Evolutionary conservation across 164 flowering plant species (phyloP), one percentile per base, ranked within the genome.

Genomic region (Magnolia sinica): DNA sequence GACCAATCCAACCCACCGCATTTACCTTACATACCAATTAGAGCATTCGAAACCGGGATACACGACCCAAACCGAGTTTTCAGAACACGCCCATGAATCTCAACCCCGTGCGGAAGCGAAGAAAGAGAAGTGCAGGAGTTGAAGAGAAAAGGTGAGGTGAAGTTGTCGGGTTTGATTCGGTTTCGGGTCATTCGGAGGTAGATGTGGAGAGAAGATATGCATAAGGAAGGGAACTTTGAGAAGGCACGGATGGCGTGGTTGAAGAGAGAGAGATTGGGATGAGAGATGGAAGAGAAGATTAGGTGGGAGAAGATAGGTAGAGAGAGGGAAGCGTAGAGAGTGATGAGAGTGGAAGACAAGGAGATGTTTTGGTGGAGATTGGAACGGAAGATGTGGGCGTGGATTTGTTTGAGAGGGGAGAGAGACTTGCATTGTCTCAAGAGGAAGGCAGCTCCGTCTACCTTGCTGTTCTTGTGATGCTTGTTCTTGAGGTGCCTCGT

Each of bases 11-110:
- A 37, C 24, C 16, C 66, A 45, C 58, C 49, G 63, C 86, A 84
- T 70, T 81, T 84, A 2, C 80, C 83, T 73, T 84, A 81, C 86
- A 84, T 84, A 63, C 77, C 82, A 16, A 84, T 73, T 76, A 84
- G n/a, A 0, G 84, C 86, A 58, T 84, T 84, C 16, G 73, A 59
- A 37, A 84, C 77, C 1, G 79, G 78, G 20, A 79, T 27, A 59
- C 64, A 64, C 6, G 37, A 22, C 1, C 59, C 23, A 55, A 76
- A 79, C 73, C 84, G 81, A 73, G 71, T 79, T 76, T 72, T 77
- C 20, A 77, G 2, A 69, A 77, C 49, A 18, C 77, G 78, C 20
- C 78, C 80, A 18, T 81, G 84, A 13, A 79, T 70, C 78, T 84
- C 82, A 23, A 23, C 11, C 13, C 86, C 86, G 3, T 69, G 69